Evolutionary conservation across 2,329 filamentous ascomycete species (phyloP).

Genomic region (Monosporascus sp.): DNA sequence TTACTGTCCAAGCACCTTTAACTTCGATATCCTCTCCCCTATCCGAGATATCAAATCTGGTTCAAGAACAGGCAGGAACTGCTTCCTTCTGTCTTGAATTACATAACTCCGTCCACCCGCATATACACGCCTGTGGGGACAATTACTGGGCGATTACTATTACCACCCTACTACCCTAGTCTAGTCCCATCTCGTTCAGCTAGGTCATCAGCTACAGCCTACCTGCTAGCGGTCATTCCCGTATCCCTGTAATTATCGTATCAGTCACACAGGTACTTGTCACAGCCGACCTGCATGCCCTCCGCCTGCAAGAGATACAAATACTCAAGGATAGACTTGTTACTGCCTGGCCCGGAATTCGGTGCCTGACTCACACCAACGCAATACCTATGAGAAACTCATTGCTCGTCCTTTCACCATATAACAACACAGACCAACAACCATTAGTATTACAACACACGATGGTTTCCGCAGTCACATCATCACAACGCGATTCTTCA

Average conservation of each 20-base stretch:
- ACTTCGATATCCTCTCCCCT: neutral
- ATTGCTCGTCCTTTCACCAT: constrained; percentile 25
- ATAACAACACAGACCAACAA: constrained; percentile 18
- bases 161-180: neutral
- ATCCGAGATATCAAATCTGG: neutral
- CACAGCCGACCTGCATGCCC: neutral
- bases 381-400: constrained; percentile 14
- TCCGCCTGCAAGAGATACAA: constrained; percentile 21
- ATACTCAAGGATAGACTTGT: constrained; percentile 27
- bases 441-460: constrained; percentile 18
- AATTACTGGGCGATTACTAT: neutral
- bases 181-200: neutral
- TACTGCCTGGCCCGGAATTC: constrained; percentile 26
- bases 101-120: neutral
- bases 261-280: neutral
- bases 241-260: no score
- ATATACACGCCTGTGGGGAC: neutral
- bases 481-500: constrained; percentile 17
- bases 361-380: constrained; percentile 32
- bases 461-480: constrained; percentile 29
- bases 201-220: neutral
- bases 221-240: neutral
- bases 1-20: neutral
- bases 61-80: neutral
- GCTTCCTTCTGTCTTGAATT: neutral